A percentile compares a stretch with the other conserved stretches of the same genome.
Evolutionary conservation across 805 yeast genomes (phyloP).

Genomic region (Suhomyces tanzawaensis): DNA sequence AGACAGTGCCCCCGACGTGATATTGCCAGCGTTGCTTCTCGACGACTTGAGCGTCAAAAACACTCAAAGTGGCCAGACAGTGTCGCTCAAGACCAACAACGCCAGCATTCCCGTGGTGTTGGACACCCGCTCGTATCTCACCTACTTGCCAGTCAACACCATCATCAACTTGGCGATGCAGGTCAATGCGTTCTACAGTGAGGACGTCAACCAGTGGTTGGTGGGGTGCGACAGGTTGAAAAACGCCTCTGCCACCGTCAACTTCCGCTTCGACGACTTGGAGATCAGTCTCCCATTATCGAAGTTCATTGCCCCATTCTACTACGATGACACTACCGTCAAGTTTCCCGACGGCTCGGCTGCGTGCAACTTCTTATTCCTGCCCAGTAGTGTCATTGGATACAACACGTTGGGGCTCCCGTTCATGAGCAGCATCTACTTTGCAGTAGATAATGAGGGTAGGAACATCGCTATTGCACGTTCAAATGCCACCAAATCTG

Average conservation of each 20-base stretch:
- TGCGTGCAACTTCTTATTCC: conserved; percentile 57
- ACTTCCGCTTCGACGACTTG: conserved; percentile 53
- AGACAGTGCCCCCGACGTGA: conserved; percentile 4
- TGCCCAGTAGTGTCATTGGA: conserved; percentile 49
- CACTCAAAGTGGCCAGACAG: conserved; percentile 33
- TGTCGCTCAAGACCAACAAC: conserved; percentile 28
- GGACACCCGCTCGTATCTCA: conserved; percentile 52
- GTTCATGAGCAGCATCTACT: conserved; percentile 49
- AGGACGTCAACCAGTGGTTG: conserved; percentile 51
- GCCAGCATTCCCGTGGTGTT: conserved; percentile 53
- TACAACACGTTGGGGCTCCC: conserved; percentile 58
- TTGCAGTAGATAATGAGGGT: conserved; percentile 65
- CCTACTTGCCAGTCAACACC: conserved; percentile 53
- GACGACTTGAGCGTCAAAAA: conserved; percentile 25
- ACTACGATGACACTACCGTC: conserved; percentile 32
- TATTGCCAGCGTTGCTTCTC: conserved; percentile 31
- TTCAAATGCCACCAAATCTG: conserved; percentile 24
- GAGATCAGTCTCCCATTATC: conserved; percentile 49
- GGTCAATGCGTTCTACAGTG: conserved; percentile 60
- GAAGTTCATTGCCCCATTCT: conserved; percentile 44
- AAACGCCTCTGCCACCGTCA: conserved; percentile 47
- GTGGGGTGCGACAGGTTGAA: conserved; percentile 55
- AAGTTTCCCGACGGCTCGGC: conserved; percentile 50
- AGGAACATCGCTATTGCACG: conserved; percentile 55
- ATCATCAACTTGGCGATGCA: conserved; percentile 66